phyloP scores from a whole-genome alignment of 192 early-diverging fungal species.

The Backusella parvicylindrica region DNA sequence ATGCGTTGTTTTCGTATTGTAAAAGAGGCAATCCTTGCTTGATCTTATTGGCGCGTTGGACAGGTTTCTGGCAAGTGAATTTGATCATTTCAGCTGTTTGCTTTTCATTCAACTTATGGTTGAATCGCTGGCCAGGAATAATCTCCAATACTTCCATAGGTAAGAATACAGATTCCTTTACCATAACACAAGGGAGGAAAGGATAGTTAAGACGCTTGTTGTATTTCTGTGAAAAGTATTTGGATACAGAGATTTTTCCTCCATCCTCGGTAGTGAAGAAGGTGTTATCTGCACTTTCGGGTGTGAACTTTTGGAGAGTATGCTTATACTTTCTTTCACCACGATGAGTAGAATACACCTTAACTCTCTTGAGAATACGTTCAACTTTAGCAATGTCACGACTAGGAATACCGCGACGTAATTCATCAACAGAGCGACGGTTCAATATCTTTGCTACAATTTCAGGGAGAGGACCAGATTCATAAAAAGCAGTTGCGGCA shows the following conservation, averaged over 20 bases:
- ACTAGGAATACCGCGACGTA: slow-evolving; percentile 41
- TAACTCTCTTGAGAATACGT: slow-evolving; percentile 47
- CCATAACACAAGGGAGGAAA: slow-evolving; percentile 76
- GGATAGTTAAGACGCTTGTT: slow-evolving; percentile 67
- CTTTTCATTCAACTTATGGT: slow-evolving; percentile 77
- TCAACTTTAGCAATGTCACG: slow-evolving; percentile 44
- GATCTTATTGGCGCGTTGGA: slow-evolving; percentile 78
- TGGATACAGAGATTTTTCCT: slow-evolving; percentile 59
- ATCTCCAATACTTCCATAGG: slow-evolving; percentile 92
- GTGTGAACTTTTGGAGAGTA: slow-evolving; percentile 64
- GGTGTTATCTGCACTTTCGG: slow-evolving; percentile 58
- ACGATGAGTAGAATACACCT: slow-evolving; percentile 56
- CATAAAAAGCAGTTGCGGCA: slow-evolving; percentile 66
- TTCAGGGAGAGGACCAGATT: slow-evolving; percentile 64
- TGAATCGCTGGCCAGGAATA: slow-evolving; percentile 75
- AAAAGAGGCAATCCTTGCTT: slow-evolving; percentile 67
- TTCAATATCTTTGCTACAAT: slow-evolving; percentile 66
- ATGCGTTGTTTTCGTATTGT: slow-evolving; percentile 61
- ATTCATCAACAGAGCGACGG: slow-evolving; percentile 42
- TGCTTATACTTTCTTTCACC: slow-evolving; percentile 71
- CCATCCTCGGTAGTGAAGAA: slow-evolving; percentile 63
- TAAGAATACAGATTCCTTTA: slow-evolving; percentile 60
- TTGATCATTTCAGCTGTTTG: slow-evolving; percentile 95
- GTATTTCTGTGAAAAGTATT: slow-evolving; percentile 78
- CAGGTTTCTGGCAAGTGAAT: slow-evolving; percentile 81